Base-by-base conservation (phyloP, 163 green algal species). In the Coccomyxa subellipsoidea region DNA sequence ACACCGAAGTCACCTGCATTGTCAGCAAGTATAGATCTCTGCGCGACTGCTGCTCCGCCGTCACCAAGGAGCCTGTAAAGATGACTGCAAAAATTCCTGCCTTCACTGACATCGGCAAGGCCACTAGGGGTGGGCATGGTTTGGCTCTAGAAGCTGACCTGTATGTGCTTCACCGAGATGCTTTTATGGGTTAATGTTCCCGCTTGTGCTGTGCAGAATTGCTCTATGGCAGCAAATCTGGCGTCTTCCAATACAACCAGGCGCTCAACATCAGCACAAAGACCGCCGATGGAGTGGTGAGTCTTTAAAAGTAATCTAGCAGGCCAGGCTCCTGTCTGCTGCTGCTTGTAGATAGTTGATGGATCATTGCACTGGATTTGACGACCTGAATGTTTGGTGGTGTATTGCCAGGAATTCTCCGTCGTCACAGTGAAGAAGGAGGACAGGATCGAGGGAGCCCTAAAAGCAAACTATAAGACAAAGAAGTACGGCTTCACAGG, bases 211-310 rank as follows among this genome's bases (percentile, higher is more conserved):
- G 15, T 81, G 85, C 87, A 93, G 90, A 93, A 10, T 40, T 93
- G 37, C 87, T 93, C 12, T 90, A 90, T 72, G 90, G 90, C 40
- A 71, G 83, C 38, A 83, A 84, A 73, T 80, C 80, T 29, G 90
- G 90, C 38, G 81, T 89, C 15, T 93, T 88, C 59, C 85, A 90
- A 77, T 91, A 86, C 78, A 81, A 91, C 38, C 88, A 91, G 66
- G 71, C 88, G 4, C 37, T 90, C n/a, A 90, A 80, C 35, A 69
- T 93, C 21, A 83, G 83, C 73, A 90, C 69, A 66, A 90, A 71
- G 36, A 93, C 90, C 4, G 85, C 85, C 35, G 90, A 93, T 85
- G 90, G 90, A 54, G 87, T 93, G 87, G 89, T 93, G 81, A 82
- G 89, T 34, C 23, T 27, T 59, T 12, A 59, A 59, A 18, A 12